These are phyloP conservation scores for Amanita subjunquillea DNA, from an alignment of 768 basidiomycete genomes.

Conservation along the genomic window DNA sequence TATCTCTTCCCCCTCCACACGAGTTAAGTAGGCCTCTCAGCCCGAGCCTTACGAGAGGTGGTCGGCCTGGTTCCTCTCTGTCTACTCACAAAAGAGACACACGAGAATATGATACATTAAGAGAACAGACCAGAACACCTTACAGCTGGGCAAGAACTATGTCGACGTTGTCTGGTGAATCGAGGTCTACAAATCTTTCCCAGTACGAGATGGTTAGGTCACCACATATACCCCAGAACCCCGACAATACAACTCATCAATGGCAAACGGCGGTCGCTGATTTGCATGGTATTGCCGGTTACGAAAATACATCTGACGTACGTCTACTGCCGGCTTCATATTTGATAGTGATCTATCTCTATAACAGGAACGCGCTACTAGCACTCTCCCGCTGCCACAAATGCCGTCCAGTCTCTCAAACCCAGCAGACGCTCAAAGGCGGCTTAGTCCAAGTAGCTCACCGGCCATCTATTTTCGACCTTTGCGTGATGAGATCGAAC, in stretches of 20 bases:
- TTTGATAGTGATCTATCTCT: background rate
- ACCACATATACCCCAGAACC: slow-evolving; percentile 9
- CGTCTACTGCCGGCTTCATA: background rate
- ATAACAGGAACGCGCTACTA: background rate
- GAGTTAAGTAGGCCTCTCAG: slow-evolving; percentile 24
- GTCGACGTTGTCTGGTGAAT: slow-evolving; percentile 15
- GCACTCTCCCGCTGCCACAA: background rate
- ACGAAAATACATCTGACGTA: background rate
- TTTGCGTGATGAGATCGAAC: slow-evolving; percentile 1
- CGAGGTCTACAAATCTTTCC: slow-evolving; percentile 25
- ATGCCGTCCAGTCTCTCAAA: background rate
- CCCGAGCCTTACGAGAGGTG: background rate
- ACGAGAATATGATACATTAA: background rate
- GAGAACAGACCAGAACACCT: background rate
- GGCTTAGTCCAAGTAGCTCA: background rate
- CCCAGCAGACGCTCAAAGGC: background rate
- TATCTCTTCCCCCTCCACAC: slow-evolving; percentile 41
- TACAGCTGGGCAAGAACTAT: background rate
- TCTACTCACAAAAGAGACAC: background rate
- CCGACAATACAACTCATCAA: slow-evolving; percentile 20
- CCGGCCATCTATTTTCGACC: slow-evolving; percentile 1
- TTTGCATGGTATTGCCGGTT: slow-evolving; percentile 6
- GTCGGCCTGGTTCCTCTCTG: background rate
- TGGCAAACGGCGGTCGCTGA: slow-evolving; percentile 21
- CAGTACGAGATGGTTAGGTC: slow-evolving; percentile 27